Evolutionary conservation across 2,329 filamentous ascomycete genomes (phyloP).

Genomic region (Cercospora sp.): DNA sequence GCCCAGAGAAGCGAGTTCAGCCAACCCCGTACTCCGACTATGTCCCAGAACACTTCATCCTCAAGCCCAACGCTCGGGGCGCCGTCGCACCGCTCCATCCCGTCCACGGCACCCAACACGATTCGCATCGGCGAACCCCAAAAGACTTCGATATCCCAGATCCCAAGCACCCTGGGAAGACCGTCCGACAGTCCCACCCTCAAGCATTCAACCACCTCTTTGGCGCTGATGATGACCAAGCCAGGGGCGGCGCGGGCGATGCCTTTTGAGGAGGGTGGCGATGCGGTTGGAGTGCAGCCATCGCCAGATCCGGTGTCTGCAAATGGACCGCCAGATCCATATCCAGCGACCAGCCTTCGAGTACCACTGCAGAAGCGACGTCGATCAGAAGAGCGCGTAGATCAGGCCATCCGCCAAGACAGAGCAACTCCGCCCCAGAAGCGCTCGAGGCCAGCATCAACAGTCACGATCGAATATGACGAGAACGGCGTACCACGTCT

Average conservation of each 20-base stretch:
- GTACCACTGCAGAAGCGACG: not conserved
- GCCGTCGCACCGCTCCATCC: conserved; percentile 16
- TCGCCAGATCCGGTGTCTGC: not conserved
- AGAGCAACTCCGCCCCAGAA: not conserved
- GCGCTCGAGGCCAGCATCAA: conserved; percentile 19
- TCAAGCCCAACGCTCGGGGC: not conserved
- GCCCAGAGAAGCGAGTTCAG: conserved; percentile 9
- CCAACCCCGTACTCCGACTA: conserved; percentile 12
- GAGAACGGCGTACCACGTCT: conserved; percentile 26
- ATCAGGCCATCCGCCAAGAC: not conserved
- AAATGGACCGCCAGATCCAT: not conserved
- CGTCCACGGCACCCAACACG: conserved; percentile 19
- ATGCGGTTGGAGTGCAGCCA: not conserved
- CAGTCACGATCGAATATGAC: conserved; percentile 31
- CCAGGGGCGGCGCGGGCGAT: not conserved
- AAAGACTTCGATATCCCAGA: conserved; percentile 23
- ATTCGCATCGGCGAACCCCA: conserved; percentile 18
- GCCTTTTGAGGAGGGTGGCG: not conserved
- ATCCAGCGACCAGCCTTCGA: not conserved
- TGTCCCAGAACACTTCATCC: conserved; percentile 20
- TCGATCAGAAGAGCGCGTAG: not conserved
- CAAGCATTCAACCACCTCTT: conserved; percentile 26
- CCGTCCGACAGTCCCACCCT: conserved; percentile 13
- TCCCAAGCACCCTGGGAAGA: conserved; percentile 20
- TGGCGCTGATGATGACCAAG: conserved; percentile 24